A percentile compares a stretch with the other conserved stretches of the same genome.
Conservation (phyloP, 2,329 filamentous ascomycete genomes). For the Ceratocystis papillata region DNA sequence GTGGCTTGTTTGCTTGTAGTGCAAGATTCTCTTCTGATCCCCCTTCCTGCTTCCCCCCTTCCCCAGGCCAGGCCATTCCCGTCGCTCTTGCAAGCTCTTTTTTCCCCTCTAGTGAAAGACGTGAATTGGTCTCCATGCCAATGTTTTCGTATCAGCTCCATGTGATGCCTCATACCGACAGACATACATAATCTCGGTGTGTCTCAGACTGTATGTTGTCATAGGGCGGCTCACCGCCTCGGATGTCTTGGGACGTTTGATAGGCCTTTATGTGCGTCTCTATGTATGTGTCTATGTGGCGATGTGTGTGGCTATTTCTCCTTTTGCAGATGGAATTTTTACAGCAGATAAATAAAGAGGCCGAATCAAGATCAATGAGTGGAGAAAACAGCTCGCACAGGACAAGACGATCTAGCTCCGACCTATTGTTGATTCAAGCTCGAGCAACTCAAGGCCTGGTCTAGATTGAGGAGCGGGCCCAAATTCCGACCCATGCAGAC, state of each 20-base stretch:
- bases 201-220: constrained; percentile 5
- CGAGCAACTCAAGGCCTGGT: neutral
- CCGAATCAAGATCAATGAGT: neutral
- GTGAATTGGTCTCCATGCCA: neutral
- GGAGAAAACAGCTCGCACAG: neutral
- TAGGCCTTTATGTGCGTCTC: neutral
- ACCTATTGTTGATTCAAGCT: neutral
- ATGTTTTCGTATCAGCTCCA: neutral
- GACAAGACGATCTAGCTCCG: neutral
- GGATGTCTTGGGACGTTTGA: neutral
- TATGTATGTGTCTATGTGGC: neutral
- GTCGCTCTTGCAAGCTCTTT: neutral
- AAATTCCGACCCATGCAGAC: neutral
- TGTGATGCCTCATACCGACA: neutral
- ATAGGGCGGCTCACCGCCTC: constrained; percentile 1
- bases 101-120: neutral
- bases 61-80: neutral
- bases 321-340: neutral
- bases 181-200: constrained; percentile 2
- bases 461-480: neutral
- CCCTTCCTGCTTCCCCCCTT: neutral
- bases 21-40: too few relatives aligned
- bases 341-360: neutral
- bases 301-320: neutral
- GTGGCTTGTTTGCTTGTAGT: neutral